Conservation (phyloP, 192 early-diverging fungal species). For the Piromyces sp. region DNA sequence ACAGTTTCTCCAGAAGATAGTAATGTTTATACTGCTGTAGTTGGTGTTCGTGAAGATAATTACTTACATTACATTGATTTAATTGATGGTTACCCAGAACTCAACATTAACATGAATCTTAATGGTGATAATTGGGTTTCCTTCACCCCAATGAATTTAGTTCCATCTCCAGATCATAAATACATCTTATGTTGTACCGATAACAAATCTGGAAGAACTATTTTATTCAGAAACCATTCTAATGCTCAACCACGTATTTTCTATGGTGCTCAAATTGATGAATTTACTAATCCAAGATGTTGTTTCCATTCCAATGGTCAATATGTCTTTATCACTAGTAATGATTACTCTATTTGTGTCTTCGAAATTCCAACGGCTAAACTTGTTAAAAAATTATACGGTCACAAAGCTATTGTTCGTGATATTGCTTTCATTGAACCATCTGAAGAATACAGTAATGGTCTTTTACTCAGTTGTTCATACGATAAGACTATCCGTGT, state of each 20-base stretch:
- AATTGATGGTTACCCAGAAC: constrained; percentile 5
- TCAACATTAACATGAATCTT: constrained; percentile 50
- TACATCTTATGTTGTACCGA: constrained; percentile 52
- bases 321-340: constrained; percentile 46
- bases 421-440: constrained; percentile 23
- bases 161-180: constrained; percentile 26
- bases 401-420: constrained; percentile 36
- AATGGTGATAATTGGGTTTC: constrained; percentile 70
- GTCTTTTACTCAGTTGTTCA: constrained; percentile 24
- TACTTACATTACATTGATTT: constrained; percentile 50
- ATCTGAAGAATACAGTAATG: constrained; percentile 3
- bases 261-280: constrained; percentile 40
- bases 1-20: background rate
- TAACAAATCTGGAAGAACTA: constrained; percentile 40
- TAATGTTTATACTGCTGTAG: constrained; percentile 18
- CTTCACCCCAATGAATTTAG: constrained; percentile 45
- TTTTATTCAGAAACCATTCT: constrained; percentile 28
- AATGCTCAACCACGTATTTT: constrained; percentile 36
- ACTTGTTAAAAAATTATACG: constrained; percentile 23
- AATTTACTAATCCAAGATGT: constrained; percentile 46
- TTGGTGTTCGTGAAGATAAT: constrained; percentile 52
- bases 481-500: constrained; percentile 40
- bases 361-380: constrained; percentile 27
- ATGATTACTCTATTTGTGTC: constrained; percentile 30
- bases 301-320: constrained; percentile 35